phyloP scores from a whole-genome alignment of 768 basidiomycete genomes.

The Amanita rubescens region DNA sequence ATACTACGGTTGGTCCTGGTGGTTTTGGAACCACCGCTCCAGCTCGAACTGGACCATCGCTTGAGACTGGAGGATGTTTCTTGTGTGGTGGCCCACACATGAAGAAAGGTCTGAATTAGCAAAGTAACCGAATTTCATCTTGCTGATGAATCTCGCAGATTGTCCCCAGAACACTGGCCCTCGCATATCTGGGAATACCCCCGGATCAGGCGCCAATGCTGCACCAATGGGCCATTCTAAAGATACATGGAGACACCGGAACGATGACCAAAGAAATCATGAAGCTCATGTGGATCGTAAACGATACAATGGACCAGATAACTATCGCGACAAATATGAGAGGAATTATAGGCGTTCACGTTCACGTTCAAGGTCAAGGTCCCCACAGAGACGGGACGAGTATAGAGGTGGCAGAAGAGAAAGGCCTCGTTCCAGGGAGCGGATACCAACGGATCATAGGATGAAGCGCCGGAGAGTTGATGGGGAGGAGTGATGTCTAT shows the following conservation, averaged over 20 bases:
- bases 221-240: background rate
- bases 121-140: background rate
- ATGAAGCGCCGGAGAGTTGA: constrained; percentile 5
- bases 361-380: constrained; percentile 24
- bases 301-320: constrained; percentile 9
- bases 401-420: constrained; percentile 6
- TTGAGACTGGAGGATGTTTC: constrained; percentile 74
- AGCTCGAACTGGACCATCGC: constrained; percentile 44
- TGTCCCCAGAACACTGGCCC: constrained; percentile 41
- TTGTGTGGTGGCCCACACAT: constrained; percentile 91
- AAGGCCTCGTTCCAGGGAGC: constrained; percentile 5
- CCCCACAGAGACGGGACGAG: constrained; percentile 19
- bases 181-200: background rate
- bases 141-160: constrained; percentile 22
- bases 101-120: constrained; percentile 59
- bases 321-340: constrained; percentile 18
- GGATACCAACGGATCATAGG: constrained; percentile 9
- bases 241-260: background rate
- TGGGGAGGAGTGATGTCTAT: background rate
- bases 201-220: background rate
- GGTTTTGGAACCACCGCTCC: constrained; percentile 59
- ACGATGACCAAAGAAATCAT: background rate
- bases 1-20: constrained; percentile 62
- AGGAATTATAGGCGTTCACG: constrained; percentile 19
- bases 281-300: background rate